A percentile compares a stretch with the other conserved stretches of the same genome.
Evolutionary conservation across 768 basidiomycete genomes (phyloP).

Genomic region (Boletus eberwhitei): DNA sequence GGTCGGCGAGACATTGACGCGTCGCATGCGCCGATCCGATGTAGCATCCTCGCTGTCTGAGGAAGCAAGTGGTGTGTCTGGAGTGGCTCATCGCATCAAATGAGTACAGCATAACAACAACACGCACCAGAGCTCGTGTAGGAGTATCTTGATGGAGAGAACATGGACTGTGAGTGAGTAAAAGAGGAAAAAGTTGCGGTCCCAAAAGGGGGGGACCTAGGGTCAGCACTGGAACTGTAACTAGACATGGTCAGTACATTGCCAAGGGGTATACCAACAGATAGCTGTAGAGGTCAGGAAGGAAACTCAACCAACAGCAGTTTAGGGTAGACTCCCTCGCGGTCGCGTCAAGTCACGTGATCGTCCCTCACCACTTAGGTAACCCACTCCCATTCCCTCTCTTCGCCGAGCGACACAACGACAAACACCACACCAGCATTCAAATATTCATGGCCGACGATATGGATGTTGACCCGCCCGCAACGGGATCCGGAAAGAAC

Average conservation of each 20-base stretch:
- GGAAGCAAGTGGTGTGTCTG: slow-evolving; percentile 47
- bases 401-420: neutral
- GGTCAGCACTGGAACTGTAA: slow-evolving; percentile 38
- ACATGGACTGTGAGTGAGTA: slow-evolving; percentile 49
- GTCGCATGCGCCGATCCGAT: slow-evolving; percentile 47
- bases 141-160: slow-evolving; percentile 60
- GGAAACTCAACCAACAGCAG: slow-evolving; percentile 26
- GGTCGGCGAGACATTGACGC: slow-evolving; percentile 53
- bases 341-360: slow-evolving; percentile 40
- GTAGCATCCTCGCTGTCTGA: slow-evolving; percentile 47
- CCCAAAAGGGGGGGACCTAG: slow-evolving; percentile 62
- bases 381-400: neutral
- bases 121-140: slow-evolving; percentile 53
- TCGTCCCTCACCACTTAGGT: slow-evolving; percentile 10
- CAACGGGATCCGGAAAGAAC: slow-evolving; percentile 40
- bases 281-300: slow-evolving; percentile 26
- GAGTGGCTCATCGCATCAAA: slow-evolving; percentile 2
- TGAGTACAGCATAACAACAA: neutral
- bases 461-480: slow-evolving; percentile 65
- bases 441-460: slow-evolving; percentile 48
- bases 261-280: slow-evolving; percentile 11
- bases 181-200: slow-evolving; percentile 55
- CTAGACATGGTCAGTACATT: slow-evolving; percentile 40
- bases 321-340: slow-evolving; percentile 41
- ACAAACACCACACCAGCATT: slow-evolving; percentile 4